Base-by-base conservation (phyloP, 2,329 filamentous ascomycete species). In the Beauveria sp. region DNA sequence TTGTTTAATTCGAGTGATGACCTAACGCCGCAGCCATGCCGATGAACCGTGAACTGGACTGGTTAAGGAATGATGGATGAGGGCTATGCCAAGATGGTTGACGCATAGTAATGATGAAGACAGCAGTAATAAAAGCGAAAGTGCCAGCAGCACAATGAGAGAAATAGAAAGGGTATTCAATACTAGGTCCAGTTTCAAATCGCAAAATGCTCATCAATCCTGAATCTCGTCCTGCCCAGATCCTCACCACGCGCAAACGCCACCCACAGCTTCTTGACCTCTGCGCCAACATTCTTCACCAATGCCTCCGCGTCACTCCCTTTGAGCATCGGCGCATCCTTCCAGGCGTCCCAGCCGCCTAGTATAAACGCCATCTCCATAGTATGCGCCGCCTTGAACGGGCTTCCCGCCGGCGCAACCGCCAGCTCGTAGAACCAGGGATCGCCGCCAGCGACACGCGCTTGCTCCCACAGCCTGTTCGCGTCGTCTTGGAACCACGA, bases 281-380 rank as follows among this genome's bases (percentile, higher is more conserved):
- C 47, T 10, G 56, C 52, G 1, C 65, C 64, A 1, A 66, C 52
- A 20, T 12, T 49, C 45, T 58, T 55, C 28, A 66, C 58, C 2
- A 55, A 24, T 5, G 61, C 40, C 30, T 49, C 47, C 10, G 55
- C 45, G 12, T 56, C 26, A 1, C 40, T 22, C 9, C 62, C 65
- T 26, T 61, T 34, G 14, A 67, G 14, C 65, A 66, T 66, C 5
- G 65, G 66, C 24, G 66, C 66, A 30, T 62, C 30, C 46, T 66
- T 66, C 65, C 66, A 67, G 4, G 63, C 56, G 5, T 47, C 38
- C 64, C 63, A 65, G 20, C 54, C 40, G 9, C 62, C 64, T 16
- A 66, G 59, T 1, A 66, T 26, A 34, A 65, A 62, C 12, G 66
- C 63, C 53, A 67, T 24, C 22, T 67, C 66, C 5, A 66, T 54